Base-by-base conservation (phyloP, 176 grass and related monocot species). In the Dendrocalamus sinicus region DNA sequence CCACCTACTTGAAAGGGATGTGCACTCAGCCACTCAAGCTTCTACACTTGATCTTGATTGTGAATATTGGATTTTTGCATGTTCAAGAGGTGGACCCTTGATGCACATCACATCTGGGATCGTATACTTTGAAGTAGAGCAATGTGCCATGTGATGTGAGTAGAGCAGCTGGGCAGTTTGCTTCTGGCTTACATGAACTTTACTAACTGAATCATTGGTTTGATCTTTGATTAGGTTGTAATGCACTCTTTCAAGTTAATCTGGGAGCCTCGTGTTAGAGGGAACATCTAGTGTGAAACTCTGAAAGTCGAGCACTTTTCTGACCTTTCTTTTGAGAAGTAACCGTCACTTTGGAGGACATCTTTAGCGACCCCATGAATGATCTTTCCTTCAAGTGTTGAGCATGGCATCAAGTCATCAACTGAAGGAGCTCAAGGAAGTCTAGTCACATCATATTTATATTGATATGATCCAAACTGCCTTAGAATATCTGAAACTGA, bases 111-210 rank as follows among this genome's bases (percentile, higher is more conserved):
- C 78, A 37, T 67, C 37, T 77, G 69, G 22, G 68, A 15, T 63
- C 6, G 40, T 7, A 72, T 90, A 45, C 67, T 90, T 86, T 81
- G 72, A 57, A 73, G 47, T 54, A 66, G 79, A 44, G 68, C 41
- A 37, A 62, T 84, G 51, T 14, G 62, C 17, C 88, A 63, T 64
- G 64, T 46, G 58, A 87, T 83, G 50, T 68, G 59, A 73, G 16
- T 53, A 30, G 48, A 62, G 35, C 55, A 75, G 43, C 13, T 37
- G 28, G 84, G 77, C 53, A 10, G 71, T 16, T 86, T 53, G 78
- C 88, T 86, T 86, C 88, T 47, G 45, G 71, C n/a, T 82, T 43
- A 63, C 71, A 85, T 79, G 37, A 67, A 84, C 32, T 75, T 81
- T 35, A 35, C 32, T 35, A 13, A 51, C 10, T n/a, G 66, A 23